A percentile compares a stretch with the other conserved stretches of the same genome.
Conservation (phyloP, 352 stramenopile genomes). For the Phytophthora megakarya region DNA sequence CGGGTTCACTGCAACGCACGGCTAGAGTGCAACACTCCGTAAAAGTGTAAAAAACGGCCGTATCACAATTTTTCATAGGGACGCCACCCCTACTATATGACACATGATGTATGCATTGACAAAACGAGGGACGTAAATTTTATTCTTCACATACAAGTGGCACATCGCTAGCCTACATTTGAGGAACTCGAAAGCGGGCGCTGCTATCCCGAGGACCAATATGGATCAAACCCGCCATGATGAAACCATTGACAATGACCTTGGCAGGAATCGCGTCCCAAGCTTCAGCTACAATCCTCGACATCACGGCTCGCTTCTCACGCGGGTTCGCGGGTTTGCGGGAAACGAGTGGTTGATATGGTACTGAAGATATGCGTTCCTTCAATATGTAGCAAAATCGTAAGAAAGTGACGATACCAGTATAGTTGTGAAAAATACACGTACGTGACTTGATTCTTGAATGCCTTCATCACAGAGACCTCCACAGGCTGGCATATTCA, state of each 20-base stretch:
- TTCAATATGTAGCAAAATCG: background rate
- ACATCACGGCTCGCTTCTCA: constrained; percentile 4
- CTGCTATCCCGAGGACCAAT: too few relatives aligned
- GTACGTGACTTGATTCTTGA: constrained; percentile 4
- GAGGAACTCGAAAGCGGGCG: constrained; percentile 1
- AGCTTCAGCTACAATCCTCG: background rate
- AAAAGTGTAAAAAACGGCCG: background rate
- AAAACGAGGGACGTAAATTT: background rate
- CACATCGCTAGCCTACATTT: background rate
- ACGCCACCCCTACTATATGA: too few relatives aligned
- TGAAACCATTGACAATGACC: constrained; percentile 2
- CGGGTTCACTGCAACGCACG: constrained; percentile 6
- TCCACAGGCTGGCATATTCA: constrained; percentile 19
- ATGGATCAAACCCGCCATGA: background rate
- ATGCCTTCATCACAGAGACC: constrained; percentile 16
- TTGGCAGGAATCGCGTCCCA: constrained; percentile 1
- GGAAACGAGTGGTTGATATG: constrained; percentile 3
- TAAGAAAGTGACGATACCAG: too few relatives aligned
- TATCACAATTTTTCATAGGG: background rate
- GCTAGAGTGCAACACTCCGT: constrained; percentile 2
- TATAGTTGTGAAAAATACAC: too few relatives aligned
- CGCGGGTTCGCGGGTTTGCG: background rate
- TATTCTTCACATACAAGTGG: constrained; percentile 2
- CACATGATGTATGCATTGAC: background rate
- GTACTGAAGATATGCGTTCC: background rate